Conservation (phyloP, 495 filamentous ascomycete genomes). For the Xanthoparmelia taractica region DNA sequence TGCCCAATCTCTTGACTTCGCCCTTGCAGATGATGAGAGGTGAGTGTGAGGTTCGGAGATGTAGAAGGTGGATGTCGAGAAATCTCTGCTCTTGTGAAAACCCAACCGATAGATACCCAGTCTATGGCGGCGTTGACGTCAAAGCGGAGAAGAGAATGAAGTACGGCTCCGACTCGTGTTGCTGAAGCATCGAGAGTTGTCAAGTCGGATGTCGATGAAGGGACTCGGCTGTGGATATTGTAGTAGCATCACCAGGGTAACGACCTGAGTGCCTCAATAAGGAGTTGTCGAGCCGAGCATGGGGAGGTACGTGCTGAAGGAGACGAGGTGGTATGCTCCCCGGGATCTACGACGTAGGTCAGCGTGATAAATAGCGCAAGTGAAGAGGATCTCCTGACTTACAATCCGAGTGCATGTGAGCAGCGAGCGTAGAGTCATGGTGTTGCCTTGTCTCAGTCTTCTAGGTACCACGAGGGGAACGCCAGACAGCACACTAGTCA, state of each 20-base stretch:
- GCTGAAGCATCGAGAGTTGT: neutral
- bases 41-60: conserved; percentile 1
- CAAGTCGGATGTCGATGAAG: neutral
- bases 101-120: neutral
- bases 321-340: neutral
- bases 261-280: neutral
- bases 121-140: neutral
- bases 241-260: neutral
- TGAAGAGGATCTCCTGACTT: conserved; percentile 4
- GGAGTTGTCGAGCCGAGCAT: neutral
- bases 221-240: neutral
- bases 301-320: neutral
- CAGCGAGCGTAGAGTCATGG: neutral
- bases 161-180: neutral
- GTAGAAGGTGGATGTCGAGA: neutral
- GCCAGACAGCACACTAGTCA: conserved; percentile 12
- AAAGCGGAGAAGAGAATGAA: neutral
- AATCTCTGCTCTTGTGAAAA: neutral
- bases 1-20: neutral
- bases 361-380: neutral
- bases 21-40: neutral
- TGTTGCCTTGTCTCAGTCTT: conserved; percentile 15
- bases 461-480: conserved; percentile 1
- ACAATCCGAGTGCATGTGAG: neutral
- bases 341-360: neutral